Evolutionary conservation across 2,329 filamentous ascomycete species (phyloP).

Genomic region (Colletotrichum costaricense): DNA sequence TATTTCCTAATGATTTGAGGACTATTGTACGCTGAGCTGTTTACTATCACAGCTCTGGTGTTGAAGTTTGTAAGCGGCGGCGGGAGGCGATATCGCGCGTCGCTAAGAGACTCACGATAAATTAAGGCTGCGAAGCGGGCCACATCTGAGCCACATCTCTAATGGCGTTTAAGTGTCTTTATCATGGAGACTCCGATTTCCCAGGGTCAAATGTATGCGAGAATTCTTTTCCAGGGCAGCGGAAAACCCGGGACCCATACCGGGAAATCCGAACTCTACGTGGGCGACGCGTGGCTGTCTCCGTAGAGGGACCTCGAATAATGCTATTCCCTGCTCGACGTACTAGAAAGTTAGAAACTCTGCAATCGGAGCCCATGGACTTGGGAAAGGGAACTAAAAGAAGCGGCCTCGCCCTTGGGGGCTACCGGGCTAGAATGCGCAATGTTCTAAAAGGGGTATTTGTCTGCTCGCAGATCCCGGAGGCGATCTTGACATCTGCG

Average conservation of each 20-base stretch:
- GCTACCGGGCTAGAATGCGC: neutral
- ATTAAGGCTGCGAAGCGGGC: slow-evolving; percentile 13
- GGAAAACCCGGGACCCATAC: neutral
- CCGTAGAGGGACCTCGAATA: neutral
- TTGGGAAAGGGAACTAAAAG: too few species aligned
- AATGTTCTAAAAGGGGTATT: neutral
- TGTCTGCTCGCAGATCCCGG: neutral
- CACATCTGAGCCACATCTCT: slow-evolving; percentile 4
- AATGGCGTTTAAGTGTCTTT: neutral
- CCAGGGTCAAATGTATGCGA: neutral
- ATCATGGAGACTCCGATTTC: neutral
- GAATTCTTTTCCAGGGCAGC: neutral
- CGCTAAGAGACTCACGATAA: slow-evolving; percentile 2
- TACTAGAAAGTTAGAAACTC: too few species aligned
- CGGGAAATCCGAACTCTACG: neutral
- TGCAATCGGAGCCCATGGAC: too few species aligned
- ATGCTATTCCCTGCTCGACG: too few species aligned
- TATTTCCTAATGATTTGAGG: neutral
- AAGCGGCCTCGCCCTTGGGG: too few species aligned
- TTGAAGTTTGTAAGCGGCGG: neutral
- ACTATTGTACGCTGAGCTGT: neutral
- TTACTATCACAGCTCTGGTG: neutral
- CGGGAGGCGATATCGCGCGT: neutral
- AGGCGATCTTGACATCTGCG: neutral
- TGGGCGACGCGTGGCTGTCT: neutral